Conservation (phyloP, 2,329 filamentous ascomycete species). For the Cordyceps tenuipes region DNA sequence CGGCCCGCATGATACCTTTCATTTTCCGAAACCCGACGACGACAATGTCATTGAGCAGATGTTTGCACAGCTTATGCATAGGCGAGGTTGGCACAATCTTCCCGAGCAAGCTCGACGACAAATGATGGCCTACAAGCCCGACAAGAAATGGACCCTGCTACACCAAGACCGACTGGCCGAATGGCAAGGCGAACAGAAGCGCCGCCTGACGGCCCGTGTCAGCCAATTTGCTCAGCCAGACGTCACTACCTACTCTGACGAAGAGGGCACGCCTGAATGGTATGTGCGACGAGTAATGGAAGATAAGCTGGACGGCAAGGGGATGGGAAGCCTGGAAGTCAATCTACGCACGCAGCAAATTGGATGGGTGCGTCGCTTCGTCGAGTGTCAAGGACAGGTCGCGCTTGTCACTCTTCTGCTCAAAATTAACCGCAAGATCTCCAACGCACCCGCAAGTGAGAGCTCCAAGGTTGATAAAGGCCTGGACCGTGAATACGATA, state of each 20-base stretch:
- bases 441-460: slow-evolving; percentile 59
- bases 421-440: slow-evolving; percentile 86
- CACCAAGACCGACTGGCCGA: slow-evolving; percentile 92
- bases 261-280: slow-evolving; percentile 96
- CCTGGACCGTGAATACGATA: slow-evolving; percentile 88
- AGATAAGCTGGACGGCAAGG: slow-evolving; percentile 84
- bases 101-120: slow-evolving; percentile 90
- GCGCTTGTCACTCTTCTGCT: slow-evolving; percentile 87
- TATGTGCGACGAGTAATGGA: slow-evolving; percentile 97
- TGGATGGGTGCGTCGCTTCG: slow-evolving; percentile 92
- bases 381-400: slow-evolving; percentile 94
- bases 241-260: slow-evolving; percentile 72
- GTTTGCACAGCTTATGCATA: slow-evolving; percentile 91
- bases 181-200: slow-evolving; percentile 89
- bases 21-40: slow-evolving; percentile 66
- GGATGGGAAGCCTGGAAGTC: slow-evolving; percentile 86
- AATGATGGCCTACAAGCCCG: slow-evolving; percentile 90
- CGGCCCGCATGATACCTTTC: slow-evolving; percentile 39
- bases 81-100: slow-evolving; percentile 93
- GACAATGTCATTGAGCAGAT: slow-evolving; percentile 82
- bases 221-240: slow-evolving; percentile 62
- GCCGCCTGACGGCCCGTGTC: slow-evolving; percentile 64
- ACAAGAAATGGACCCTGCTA: slow-evolving; percentile 96
- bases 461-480: slow-evolving; percentile 61
- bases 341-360: slow-evolving; percentile 94